Evolutionary conservation across 106 monocot species (phyloP).

Genomic region (Dendrobium catenatum): DNA sequence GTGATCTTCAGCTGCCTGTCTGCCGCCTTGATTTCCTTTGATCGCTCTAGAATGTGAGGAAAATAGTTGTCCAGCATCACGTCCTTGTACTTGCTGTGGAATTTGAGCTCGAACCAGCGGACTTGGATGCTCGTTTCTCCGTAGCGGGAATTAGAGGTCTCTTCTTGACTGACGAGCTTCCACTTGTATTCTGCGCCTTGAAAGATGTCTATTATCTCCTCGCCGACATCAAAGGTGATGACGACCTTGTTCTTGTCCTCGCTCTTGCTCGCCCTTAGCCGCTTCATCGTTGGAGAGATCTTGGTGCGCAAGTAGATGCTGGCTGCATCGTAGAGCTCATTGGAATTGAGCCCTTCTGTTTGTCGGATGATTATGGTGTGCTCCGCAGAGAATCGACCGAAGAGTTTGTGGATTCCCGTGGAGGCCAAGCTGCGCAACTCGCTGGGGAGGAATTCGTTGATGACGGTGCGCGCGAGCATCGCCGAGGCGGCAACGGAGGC

Average conservation of each 20-base stretch:
- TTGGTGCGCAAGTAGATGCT: constrained; percentile 20
- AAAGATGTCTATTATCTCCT: constrained; percentile 2
- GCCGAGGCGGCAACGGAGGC: constrained; percentile 21
- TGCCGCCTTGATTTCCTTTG: constrained; percentile 6
- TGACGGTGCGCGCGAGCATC: constrained; percentile 15
- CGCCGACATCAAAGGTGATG: neutral
- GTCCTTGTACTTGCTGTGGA: constrained; percentile 21
- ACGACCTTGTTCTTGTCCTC: constrained; percentile 1
- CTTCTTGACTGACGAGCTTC: neutral
- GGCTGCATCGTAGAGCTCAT: constrained; percentile 19
- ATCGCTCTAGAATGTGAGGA: constrained; percentile 10
- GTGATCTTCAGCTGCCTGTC: constrained; percentile 7
- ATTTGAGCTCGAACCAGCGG: constrained; percentile 13
- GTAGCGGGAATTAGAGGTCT: neutral
- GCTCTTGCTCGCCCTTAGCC: constrained; percentile 19
- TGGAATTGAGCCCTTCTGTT: constrained; percentile 6
- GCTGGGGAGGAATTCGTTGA: constrained; percentile 25
- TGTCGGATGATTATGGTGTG: constrained; percentile 23
- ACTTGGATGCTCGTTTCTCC: neutral
- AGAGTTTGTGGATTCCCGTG: constrained; percentile 8
- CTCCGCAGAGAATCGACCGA: neutral
- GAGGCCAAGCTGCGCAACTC: constrained; percentile 11
- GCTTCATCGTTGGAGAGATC: neutral
- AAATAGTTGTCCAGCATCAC: constrained; percentile 8
- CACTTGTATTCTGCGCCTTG: constrained; percentile 8